phyloP scores from a whole-genome alignment of 164 flowering plant species.

The Nymphaea thermarum region DNA sequence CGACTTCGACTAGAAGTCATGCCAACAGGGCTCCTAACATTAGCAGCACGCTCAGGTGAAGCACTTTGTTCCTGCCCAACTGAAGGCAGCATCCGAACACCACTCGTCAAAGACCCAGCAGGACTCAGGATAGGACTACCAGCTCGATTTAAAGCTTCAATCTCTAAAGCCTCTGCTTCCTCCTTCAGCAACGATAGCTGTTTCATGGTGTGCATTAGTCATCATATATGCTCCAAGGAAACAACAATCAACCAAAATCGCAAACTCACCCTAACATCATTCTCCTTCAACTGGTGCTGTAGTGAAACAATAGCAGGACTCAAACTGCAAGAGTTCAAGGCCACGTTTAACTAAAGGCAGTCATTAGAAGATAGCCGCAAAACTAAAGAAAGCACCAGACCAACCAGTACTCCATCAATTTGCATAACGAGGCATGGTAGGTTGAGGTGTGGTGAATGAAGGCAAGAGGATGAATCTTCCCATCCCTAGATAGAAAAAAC shows the following conservation, averaged over 20 bases:
- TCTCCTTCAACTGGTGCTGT: constrained; percentile 68
- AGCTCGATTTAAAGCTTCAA: constrained; percentile 28
- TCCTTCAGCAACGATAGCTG: constrained; percentile 61
- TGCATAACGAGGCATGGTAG: constrained; percentile 97
- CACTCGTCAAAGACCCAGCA: constrained; percentile 30
- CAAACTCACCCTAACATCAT: constrained; percentile 65
- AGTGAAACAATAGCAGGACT: constrained; percentile 84
- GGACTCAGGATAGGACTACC: constrained; percentile 34
- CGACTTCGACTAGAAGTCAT: constrained; percentile 35
- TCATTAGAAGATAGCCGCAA: background rate
- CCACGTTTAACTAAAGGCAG: background rate
- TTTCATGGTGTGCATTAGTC: background rate
- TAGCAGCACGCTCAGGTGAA: constrained; percentile 17
- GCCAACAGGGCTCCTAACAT: constrained; percentile 22
- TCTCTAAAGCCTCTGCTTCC: constrained; percentile 68
- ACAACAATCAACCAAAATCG: background rate
- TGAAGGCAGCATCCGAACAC: constrained; percentile 33
- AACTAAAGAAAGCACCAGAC: background rate
- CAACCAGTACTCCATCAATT: constrained; percentile 90
- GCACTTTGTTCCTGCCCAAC: constrained; percentile 28
- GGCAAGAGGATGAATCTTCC: constrained; percentile 81
- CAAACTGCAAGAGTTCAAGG: constrained; percentile 41
- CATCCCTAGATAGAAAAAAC: constrained; percentile 32
- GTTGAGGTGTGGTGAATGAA: constrained; percentile 89
- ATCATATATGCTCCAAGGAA: background rate